Evolutionary conservation across 345 rosid genomes (phyloP), one percentile per base, ranked within the genome.

Genomic region (Iberis pinnata): DNA sequence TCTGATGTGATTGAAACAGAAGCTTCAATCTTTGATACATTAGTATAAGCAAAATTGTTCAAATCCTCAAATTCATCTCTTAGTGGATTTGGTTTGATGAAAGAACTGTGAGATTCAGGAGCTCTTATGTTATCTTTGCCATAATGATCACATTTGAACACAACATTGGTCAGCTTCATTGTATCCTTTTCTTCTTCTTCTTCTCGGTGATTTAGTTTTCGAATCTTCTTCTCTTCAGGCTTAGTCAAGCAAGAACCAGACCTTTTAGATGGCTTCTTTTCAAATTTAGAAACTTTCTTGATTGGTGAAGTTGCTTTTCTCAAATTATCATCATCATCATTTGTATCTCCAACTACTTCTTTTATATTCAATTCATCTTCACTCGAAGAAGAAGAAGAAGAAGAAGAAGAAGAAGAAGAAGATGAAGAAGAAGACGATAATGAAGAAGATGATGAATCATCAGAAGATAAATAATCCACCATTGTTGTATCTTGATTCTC

Each of bases 311-410:
- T 42, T 11, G 12, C 37, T 15, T 38, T 51, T 36, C 58, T 50
- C 19, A 20, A 13, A n/a, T n/a, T n/a, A n/a, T n/a, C n/a, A 44
- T 37, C 49, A 49, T 58, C 70, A 57, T 50, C 64, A 49, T 65
- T 46, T 25, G 54, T 43, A 2, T 57, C 64, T 50, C 42, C 49
- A 58, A 51, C 26, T 29, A 57, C 60, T 18, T 67, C 56, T 31
- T 52, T 52, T 12, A 6, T 15, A 24, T 12, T 51, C 16, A 9
- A 8, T 4, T 29, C 56, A 24, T 54, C 67, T 4, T 60, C 61
- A 53, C 57, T 67, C 14, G 65, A 60, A 1, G 31, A 60, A n/a
- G 56, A 45, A 3, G 49, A 52, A 1, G 61, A 58, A 6, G 59
- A 50, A 0, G 69, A 37, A 0, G 43, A 32, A 2, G n/a, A n/a